Base-by-base conservation (phyloP, 2,329 filamentous ascomycete species). In the Aspergillus neoniger region DNA sequence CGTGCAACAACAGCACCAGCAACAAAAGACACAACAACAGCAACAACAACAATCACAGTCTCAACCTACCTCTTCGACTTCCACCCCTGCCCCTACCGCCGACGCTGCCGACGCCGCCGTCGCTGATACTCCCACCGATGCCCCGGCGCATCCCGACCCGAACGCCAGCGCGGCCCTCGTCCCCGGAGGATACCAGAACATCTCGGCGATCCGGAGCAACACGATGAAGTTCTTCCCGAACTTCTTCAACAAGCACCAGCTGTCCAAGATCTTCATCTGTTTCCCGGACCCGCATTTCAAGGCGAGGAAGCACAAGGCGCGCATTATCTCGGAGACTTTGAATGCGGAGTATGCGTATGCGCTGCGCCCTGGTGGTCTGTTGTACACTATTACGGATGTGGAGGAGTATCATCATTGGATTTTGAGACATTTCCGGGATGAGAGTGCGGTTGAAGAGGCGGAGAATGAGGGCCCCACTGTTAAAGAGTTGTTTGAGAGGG, bases 181-280 rank as follows among this genome's bases (percentile, higher is more conserved):
- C 15, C 68, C 74, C 0, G 74, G 76, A 17, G 76, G 80, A 50
- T 98, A 92, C 76, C 89, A 96, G 72, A 99, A 99, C 75, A 89
- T 94, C 57, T 88, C 90, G 36, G 96, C 92, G 73, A 82, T 99
- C 51, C 89, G 95, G 63, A 91, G 91, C 66, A 99, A 99, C 80
- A 91, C 92, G 5, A 99, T 99, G 95, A 99, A 99, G 76, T 99
- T 98, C 77, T 82, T 99, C n/a, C 94, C 96, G 63, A 98, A 99
- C 74, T 96, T 97, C 82, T 98, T 99, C 82, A 81, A 79, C 57
- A 90, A 88, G 70, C 82, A 80, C 14, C 93, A 97, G 74, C 86
- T 99, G 14, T 86, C 84, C 64, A 96, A 96, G 74, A 91, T 98
- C 73, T 99, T 99, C 77, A 91, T 99, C 70, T 99, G 95, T 81